phyloP scores from a whole-genome alignment of 306 rosid genomes.

The Prunus campanulata region DNA sequence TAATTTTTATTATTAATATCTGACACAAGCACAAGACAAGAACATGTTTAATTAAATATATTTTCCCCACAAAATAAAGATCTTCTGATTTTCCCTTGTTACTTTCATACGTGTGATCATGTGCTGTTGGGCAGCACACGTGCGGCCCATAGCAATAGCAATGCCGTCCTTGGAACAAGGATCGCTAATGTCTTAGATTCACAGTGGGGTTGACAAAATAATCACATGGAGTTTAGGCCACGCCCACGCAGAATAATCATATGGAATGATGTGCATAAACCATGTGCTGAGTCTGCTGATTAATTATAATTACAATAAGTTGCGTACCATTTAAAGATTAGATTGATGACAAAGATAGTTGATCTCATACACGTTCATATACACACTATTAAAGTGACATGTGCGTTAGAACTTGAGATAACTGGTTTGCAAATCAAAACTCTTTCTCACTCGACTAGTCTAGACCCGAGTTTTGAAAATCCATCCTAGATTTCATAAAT shows the following conservation, averaged over 20 bases:
- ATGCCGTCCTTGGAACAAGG: neutral
- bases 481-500: neutral
- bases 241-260: neutral
- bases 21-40: neutral
- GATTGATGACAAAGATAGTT: no score
- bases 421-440: accelerated
- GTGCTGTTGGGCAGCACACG: neutral
- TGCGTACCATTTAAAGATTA: neutral
- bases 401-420: accelerated
- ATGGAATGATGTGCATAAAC: neutral
- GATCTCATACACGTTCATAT: no score
- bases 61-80: neutral
- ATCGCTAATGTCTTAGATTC: neutral
- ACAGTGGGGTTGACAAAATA: neutral
- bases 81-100: neutral
- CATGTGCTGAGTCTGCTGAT: neutral
- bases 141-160: neutral
- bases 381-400: no score
- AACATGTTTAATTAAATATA: neutral
- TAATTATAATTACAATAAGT: neutral
- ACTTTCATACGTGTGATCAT: neutral
- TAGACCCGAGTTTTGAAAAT: no score
- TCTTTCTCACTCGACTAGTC: no score
- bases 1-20: neutral
- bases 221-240: neutral